Percentiles rank a stretch among this genome's conserved stretches.
Evolutionary conservation across 345 rosid species (phyloP).

Genomic region (Aurinia saxatilis): DNA sequence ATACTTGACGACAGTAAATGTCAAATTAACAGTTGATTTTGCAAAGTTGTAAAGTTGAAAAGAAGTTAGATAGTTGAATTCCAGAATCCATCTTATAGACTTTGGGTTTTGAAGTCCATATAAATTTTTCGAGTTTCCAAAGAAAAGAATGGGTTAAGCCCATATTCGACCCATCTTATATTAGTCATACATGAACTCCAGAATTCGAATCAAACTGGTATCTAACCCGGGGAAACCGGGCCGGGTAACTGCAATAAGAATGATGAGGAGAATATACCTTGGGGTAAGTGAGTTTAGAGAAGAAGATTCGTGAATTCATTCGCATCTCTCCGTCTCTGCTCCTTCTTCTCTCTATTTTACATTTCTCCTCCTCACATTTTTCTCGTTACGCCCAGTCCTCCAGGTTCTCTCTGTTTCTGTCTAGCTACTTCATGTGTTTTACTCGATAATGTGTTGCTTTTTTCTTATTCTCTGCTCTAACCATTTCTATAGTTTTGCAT

Average conservation of each 20-base stretch:
- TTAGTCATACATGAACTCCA: no score
- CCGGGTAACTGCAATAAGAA: background rate
- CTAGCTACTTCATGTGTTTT: background rate
- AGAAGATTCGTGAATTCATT: slow-evolving; percentile 28
- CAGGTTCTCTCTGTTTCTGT: slow-evolving; percentile 12
- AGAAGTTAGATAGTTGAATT: no score
- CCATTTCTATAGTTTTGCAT: background rate
- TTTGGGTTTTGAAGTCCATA: no score
- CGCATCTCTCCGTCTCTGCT: slow-evolving; percentile 31
- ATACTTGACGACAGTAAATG: no score
- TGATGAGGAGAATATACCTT: slow-evolving; percentile 21
- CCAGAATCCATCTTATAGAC: no score
- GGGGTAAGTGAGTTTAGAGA: slow-evolving; percentile 14
- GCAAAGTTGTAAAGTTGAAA: no score
- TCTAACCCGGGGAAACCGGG: background rate
- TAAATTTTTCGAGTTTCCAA: no score
- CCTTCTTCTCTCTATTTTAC: slow-evolving; percentile 12
- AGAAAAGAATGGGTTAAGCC: background rate
- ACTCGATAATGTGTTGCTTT: background rate
- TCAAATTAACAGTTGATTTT: no score
- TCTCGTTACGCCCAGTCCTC: slow-evolving; percentile 11
- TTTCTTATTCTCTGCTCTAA: background rate
- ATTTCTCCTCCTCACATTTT: slow-evolving; percentile 7
- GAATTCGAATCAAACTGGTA: no score
- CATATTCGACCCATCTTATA: background rate